Evolutionary conservation across 73 alveolate genomes (phyloP).

Genomic region (Paramecium tetraurelia): DNA sequence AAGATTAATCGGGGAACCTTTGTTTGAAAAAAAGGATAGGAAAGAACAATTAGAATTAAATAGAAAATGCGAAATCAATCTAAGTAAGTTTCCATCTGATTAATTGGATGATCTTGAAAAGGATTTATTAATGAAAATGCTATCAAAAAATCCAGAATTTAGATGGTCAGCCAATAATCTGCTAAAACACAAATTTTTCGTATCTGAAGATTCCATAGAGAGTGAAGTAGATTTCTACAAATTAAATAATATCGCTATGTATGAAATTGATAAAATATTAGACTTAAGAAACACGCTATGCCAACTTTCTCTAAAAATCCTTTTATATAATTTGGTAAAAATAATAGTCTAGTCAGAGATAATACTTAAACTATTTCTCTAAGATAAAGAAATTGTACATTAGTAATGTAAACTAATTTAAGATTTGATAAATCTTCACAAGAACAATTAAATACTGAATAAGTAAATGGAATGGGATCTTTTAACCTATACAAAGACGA

Average conservation of each 20-base stretch:
- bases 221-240: background rate
- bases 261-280: background rate
- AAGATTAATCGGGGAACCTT: slow-evolving; percentile 39
- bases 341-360: background rate
- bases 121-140: background rate
- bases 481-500: background rate
- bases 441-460: background rate
- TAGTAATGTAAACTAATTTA: background rate
- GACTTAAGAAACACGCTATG: background rate
- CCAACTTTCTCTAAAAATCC: slow-evolving; percentile 39
- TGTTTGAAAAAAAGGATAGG: slow-evolving; percentile 25
- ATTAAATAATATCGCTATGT: slow-evolving; percentile 12
- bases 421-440: slow-evolving; percentile 43
- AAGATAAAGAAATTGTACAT: background rate
- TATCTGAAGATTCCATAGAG: background rate
- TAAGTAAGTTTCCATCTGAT: background rate
- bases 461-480: background rate
- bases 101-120: slow-evolving; percentile 2
- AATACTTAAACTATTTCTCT: background rate
- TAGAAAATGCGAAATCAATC: slow-evolving; percentile 35
- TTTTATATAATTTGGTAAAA: background rate
- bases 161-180: slow-evolving; percentile 8
- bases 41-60: slow-evolving; percentile 8
- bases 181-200: background rate
- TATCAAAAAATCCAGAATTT: background rate